These are phyloP conservation scores for Lentithecium fluviatile DNA, from an alignment of 495 filamentous ascomycete species.

Conservation along the genomic window DNA sequence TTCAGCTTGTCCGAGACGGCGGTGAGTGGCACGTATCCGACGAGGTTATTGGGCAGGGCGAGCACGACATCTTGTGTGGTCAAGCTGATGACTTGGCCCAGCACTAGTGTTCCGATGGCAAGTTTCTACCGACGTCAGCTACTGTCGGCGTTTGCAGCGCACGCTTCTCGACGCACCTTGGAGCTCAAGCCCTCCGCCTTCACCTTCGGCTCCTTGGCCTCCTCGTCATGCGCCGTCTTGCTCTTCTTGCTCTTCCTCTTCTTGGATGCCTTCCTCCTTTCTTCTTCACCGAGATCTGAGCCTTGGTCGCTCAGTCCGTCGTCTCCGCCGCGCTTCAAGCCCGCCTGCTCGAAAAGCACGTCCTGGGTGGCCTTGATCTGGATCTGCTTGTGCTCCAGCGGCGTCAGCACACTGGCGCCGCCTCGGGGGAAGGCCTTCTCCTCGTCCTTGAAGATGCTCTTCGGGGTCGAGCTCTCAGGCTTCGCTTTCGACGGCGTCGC, in stretches of 20 bases:
- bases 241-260: constrained; percentile 45
- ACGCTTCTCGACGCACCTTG: constrained; percentile 59
- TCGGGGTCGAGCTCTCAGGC: constrained; percentile 15
- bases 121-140: constrained; percentile 64
- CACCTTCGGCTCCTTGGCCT: constrained; percentile 58
- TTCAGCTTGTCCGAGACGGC: constrained; percentile 75
- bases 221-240: constrained; percentile 32
- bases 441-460: constrained; percentile 64
- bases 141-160: background rate
- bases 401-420: constrained; percentile 84
- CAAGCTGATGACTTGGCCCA: constrained; percentile 83
- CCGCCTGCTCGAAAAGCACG: constrained; percentile 85
- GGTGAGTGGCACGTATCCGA: constrained; percentile 87
- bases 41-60: constrained; percentile 86
- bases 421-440: constrained; percentile 90
- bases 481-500: constrained; percentile 6
- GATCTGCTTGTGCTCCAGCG: constrained; percentile 94
- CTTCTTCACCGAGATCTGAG: constrained; percentile 53
- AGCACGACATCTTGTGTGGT: constrained; percentile 73
- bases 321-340: constrained; percentile 45
- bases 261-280: constrained; percentile 48
- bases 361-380: constrained; percentile 89
- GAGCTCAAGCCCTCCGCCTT: constrained; percentile 85
- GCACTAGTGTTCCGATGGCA: constrained; percentile 75
- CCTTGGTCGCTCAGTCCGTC: constrained; percentile 48